Evolutionary conservation across 768 basidiomycete species (phyloP), one percentile per base, ranked within the genome.

Genomic region (Hygrophorus pudorinus): DNA sequence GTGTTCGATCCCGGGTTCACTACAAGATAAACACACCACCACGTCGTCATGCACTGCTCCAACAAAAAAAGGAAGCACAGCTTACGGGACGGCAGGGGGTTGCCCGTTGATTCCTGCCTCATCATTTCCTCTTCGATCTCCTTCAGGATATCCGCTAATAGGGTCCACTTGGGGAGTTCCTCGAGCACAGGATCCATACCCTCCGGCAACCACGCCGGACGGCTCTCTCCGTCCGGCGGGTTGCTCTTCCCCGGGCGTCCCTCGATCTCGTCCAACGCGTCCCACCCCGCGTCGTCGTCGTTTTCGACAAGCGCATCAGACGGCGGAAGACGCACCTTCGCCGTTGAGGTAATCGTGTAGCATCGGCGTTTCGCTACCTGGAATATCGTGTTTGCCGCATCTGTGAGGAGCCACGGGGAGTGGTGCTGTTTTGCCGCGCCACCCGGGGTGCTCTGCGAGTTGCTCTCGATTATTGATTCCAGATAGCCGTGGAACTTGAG

Each of bases 91-190:
- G 51, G 52, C 8, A 53, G 54, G 6, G 62, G 49, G 40, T 57
- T 63, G 21, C 57, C 51, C 27, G 51, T 45, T 7, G 69, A 67
- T 49, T 81, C 76, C 48, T 77, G 73, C 34, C 78, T 68, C 46
- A 85, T 67, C 24, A 86, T 81, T 51, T 92, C 88, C 47, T 79
- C 79, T 60, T 98, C 96, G 2, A 91, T 83, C 63, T 99, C 96
- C 41, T 88, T 72, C 35, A 99, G 59, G 0, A 93, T 74, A n/a
- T 90, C 85, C 0, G 81, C 73, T 10, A 99, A 64, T 6, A 93
- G 59, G 45, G 73, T 73, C 94, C 96, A 98, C 59, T 99, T 99
- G 0, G 93, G 93, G 35, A 87, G 73, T 56, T 98, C 96, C 62
- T 98, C 96, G 17, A 97, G 68, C 0, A 92, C 77, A 0, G 90